Evolutionary conservation across 2,329 filamentous ascomycete species (phyloP), one percentile per base, ranked within the genome.

Genomic region (Cytospora mali): DNA sequence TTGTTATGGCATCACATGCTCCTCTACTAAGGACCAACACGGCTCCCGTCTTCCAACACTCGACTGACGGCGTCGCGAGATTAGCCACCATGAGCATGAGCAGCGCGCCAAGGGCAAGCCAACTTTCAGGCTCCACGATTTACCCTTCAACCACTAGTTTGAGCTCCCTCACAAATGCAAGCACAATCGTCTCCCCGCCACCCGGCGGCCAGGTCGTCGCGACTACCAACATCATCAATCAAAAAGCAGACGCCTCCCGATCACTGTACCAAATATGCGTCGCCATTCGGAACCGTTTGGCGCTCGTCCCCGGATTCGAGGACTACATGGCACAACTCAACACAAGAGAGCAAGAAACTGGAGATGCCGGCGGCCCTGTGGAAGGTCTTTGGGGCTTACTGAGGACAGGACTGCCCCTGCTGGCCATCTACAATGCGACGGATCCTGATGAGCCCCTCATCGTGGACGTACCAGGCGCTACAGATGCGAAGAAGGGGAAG

Each of bases 221-320:
- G 65, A 92, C 90, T 64, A 85, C 91, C 75, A 97, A 97, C 76
- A 96, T 99, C 75, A 97, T 99, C 82, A 99, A 99, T 78, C 91
- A 94, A 76, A 91, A 92, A 74, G 95, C 93, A 74, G 93, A 97
- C 75, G 93, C 95, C 68, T 92, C 91, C 61, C 85, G 89, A 64
- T 97, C 93, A 13, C 86, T 99, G 27, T 99, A 97, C 76, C 94
- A 98, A 76, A 97, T 96, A 75, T 98, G 95, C 75, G 84, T 96
- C 68, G 88, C 89, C 59, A 81, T 98, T 65, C 92, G 91, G 74
- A 88, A 89, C 77, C 88, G 95, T 66, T 81, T 99, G 65, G 84
- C 88, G 61, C 89, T 90, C 68, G 93, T 98, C 10, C 93, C 93
- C 4, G 90, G 86, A 63, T 97, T 98, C 73, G 88, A 92, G 66